A percentile compares a stretch with the other conserved stretches of the same genome.
Evolutionary conservation across 768 basidiomycete genomes (phyloP).

Genomic region (Chalciporus sphaerocephalus): DNA sequence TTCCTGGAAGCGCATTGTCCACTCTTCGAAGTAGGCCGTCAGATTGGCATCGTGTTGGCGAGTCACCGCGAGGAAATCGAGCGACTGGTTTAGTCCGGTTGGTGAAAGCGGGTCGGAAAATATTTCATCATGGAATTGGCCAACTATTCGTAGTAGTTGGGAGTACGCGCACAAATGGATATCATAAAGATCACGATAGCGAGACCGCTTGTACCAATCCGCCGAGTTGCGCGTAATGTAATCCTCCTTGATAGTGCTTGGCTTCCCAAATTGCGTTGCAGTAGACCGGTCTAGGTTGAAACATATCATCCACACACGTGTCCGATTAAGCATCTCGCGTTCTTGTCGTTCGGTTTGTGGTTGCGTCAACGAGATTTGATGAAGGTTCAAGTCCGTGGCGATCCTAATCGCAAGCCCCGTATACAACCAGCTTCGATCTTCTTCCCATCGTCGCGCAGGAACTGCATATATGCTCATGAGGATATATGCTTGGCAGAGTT

Average conservation of each 20-base stretch:
- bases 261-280: constrained; percentile 86
- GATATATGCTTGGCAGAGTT: constrained; percentile 88
- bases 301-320: constrained; percentile 87
- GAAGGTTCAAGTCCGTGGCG: constrained; percentile 86
- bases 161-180: constrained; percentile 74
- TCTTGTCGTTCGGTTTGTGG: constrained; percentile 72
- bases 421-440: constrained; percentile 87
- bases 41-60: constrained; percentile 55
- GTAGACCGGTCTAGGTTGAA: constrained; percentile 86
- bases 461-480: constrained; percentile 80
- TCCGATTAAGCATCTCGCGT: constrained; percentile 79
- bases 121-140: constrained; percentile 72
- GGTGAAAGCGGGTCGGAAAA: constrained; percentile 67
- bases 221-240: constrained; percentile 66
- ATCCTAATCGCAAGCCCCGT: constrained; percentile 85
- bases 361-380: constrained; percentile 56
- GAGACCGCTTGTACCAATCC: constrained; percentile 72
- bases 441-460: constrained; percentile 81
- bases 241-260: constrained; percentile 84
- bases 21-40: constrained; percentile 59
- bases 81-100: constrained; percentile 64
- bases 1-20: constrained; percentile 54
- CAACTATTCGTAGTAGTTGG: constrained; percentile 62
- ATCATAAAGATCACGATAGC: constrained; percentile 63
- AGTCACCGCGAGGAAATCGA: constrained; percentile 67